phyloP scores from a whole-genome alignment of 805 yeast genomes.

The Saturnispora saitoi region DNA sequence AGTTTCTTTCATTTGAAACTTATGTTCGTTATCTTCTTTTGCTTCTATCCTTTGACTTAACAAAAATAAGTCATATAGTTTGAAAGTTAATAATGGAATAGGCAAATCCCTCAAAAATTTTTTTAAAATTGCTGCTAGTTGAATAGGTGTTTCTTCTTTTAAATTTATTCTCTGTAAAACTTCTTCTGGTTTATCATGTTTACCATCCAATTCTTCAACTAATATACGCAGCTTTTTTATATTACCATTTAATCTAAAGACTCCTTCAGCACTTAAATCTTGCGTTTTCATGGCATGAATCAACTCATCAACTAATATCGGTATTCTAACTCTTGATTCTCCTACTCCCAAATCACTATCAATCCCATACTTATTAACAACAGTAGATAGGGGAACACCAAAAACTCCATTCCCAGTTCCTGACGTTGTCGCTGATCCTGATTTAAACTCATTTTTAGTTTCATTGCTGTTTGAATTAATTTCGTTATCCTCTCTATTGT shows the following conservation, averaged over 20 bases:
- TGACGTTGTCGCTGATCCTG: constrained; percentile 14
- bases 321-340: constrained; percentile 69
- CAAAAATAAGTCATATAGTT: constrained; percentile 72
- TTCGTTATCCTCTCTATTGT: not conserved
- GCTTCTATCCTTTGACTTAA: constrained; percentile 44
- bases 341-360: constrained; percentile 83
- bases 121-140: constrained; percentile 85
- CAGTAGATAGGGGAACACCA: constrained; percentile 63
- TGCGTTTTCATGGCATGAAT: constrained; percentile 75
- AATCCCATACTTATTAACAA: constrained; percentile 64
- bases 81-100: constrained; percentile 74
- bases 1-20: constrained; percentile 35
- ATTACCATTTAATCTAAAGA: constrained; percentile 93
- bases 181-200: constrained; percentile 50
- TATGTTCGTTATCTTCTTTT: constrained; percentile 8
- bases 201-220: constrained; percentile 60
- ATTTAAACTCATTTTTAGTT: constrained; percentile 12
- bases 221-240: constrained; percentile 71
- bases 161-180: constrained; percentile 47
- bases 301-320: constrained; percentile 79
- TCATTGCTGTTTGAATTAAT: constrained; percentile 1
- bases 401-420: constrained; percentile 45
- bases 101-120: constrained; percentile 90
- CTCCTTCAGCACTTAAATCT: constrained; percentile 94
- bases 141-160: constrained; percentile 71